Conservation (phyloP, 2,329 filamentous ascomycete species). For the Penicillium crustosum region DNA sequence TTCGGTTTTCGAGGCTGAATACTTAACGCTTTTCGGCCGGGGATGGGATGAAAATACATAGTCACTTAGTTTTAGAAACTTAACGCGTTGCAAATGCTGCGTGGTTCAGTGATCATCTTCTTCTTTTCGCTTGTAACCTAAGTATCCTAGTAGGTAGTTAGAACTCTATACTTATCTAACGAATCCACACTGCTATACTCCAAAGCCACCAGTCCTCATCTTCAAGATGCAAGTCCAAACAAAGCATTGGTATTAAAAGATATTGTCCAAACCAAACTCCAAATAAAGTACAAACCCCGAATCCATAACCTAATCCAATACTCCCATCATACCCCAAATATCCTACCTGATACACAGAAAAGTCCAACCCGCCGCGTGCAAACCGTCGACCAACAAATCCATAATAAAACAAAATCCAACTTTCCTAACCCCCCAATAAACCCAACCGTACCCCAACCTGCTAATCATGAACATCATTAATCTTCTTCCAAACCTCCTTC, state of each 20-base stretch:
- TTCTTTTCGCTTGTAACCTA: not conserved
- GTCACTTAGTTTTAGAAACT: not conserved
- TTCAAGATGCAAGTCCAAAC: not conserved
- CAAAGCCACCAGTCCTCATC: not conserved
- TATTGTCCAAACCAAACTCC: not conserved
- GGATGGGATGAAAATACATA: slow-evolving; percentile 8
- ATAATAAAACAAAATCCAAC: not conserved
- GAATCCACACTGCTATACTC: no score
- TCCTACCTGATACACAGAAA: not conserved
- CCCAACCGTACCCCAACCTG: not conserved
- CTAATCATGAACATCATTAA: slow-evolving; percentile 42
- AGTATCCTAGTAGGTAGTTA: no score
- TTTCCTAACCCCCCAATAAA: not conserved
- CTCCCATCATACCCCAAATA: not conserved
- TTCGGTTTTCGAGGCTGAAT: not conserved
- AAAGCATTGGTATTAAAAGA: not conserved
- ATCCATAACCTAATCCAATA: not conserved
- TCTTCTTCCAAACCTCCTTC: slow-evolving; percentile 49
- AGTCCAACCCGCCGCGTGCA: not conserved
- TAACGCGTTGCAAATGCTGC: not conserved
- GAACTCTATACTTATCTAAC: not conserved
- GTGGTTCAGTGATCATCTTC: not conserved
- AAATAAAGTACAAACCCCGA: not conserved
- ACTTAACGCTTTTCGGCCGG: not conserved
- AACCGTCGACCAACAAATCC: no score